Percentiles rank a stretch among this genome's conserved stretches.
Evolutionary conservation across 1,284 basidiomycete species (phyloP).

Genomic region (Tylopilus sp.): DNA sequence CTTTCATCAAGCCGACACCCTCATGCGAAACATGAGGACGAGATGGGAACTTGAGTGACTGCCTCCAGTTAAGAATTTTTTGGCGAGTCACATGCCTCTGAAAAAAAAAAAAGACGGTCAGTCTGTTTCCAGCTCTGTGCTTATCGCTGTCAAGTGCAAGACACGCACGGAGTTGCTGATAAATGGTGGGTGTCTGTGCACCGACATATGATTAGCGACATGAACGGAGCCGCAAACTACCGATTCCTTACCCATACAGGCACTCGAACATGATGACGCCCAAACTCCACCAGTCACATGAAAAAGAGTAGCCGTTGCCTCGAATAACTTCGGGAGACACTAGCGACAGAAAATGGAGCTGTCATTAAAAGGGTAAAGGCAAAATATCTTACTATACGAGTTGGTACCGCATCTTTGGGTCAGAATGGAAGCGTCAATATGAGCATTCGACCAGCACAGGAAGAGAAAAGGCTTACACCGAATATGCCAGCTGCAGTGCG

Average conservation of each 20-base stretch:
- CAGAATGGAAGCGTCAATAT: slow-evolving; percentile 27
- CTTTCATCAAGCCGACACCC: slow-evolving; percentile 81
- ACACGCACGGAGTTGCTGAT: slow-evolving; percentile 79
- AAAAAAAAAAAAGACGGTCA: slow-evolving; percentile 10
- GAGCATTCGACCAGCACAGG: slow-evolving; percentile 15
- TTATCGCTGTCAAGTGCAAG: slow-evolving; percentile 9
- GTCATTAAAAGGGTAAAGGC: slow-evolving; percentile 25
- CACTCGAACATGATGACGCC: slow-evolving; percentile 92
- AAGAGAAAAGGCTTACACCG: slow-evolving; percentile 61
- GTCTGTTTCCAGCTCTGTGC: slow-evolving; percentile 20
- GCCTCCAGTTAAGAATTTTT: slow-evolving; percentile 90
- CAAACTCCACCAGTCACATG: slow-evolving; percentile 97
- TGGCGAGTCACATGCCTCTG: slow-evolving; percentile 86
- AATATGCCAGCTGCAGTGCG: slow-evolving; percentile 75
- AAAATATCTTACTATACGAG: slow-evolving; percentile 72
- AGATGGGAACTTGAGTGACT: slow-evolving; percentile 81
- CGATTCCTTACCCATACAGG: slow-evolving; percentile 67
- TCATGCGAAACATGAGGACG: slow-evolving; percentile 80
- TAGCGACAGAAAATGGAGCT: slow-evolving; percentile 35
- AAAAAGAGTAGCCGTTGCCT: slow-evolving; percentile 88
- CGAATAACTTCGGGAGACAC: slow-evolving; percentile 96
- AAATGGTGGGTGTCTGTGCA: slow-evolving; percentile 81
- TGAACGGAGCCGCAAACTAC: slow-evolving; percentile 25
- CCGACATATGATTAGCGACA: slow-evolving; percentile 25
- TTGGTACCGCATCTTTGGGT: slow-evolving; percentile 73